phyloP scores from a whole-genome alignment of 805 yeast species.

The Zygotorulaspora chibaensis region DNA sequence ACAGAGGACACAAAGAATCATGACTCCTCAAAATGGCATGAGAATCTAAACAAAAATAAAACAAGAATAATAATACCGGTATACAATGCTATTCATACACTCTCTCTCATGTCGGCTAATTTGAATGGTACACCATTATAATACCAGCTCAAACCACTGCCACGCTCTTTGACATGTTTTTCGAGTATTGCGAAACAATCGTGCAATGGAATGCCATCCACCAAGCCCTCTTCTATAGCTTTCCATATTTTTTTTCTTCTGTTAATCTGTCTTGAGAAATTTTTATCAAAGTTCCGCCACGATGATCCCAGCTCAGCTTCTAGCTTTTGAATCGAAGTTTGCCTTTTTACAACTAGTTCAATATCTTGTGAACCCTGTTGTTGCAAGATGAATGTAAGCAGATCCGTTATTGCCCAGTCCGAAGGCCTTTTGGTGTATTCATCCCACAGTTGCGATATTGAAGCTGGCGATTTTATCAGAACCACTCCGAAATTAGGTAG shows the following conservation, averaged over 20 bases:
- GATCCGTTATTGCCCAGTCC: slow-evolving; percentile 26
- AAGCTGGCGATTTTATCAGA: slow-evolving; percentile 28
- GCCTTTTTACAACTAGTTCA: slow-evolving; percentile 19
- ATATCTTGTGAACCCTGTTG: slow-evolving; percentile 16
- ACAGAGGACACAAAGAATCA: neutral
- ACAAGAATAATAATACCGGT: neutral
- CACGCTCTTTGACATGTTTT: slow-evolving; percentile 20
- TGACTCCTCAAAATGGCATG: neutral
- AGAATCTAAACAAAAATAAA: neutral
- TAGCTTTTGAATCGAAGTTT: slow-evolving; percentile 25
- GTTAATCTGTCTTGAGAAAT: slow-evolving; percentile 33
- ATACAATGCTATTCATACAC: neutral
- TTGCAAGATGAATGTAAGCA: slow-evolving; percentile 19
- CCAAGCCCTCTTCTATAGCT: slow-evolving; percentile 28
- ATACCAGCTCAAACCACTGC: slow-evolving; percentile 28
- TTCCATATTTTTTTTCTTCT: slow-evolving; percentile 33
- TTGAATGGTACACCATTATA: slow-evolving; percentile 32
- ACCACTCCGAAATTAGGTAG: slow-evolving; percentile 30
- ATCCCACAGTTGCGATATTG: slow-evolving; percentile 29
- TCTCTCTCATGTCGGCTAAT: slow-evolving; percentile 14
- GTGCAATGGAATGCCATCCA: slow-evolving; percentile 22
- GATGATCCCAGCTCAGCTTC: slow-evolving; percentile 26
- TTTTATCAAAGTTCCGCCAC: slow-evolving; percentile 31
- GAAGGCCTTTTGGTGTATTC: slow-evolving; percentile 29
- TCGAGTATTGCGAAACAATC: slow-evolving; percentile 26